These are phyloP conservation scores for Verbena officinalis DNA, from an alignment of 257 asterid genomes.

Conservation along the genomic window DNA sequence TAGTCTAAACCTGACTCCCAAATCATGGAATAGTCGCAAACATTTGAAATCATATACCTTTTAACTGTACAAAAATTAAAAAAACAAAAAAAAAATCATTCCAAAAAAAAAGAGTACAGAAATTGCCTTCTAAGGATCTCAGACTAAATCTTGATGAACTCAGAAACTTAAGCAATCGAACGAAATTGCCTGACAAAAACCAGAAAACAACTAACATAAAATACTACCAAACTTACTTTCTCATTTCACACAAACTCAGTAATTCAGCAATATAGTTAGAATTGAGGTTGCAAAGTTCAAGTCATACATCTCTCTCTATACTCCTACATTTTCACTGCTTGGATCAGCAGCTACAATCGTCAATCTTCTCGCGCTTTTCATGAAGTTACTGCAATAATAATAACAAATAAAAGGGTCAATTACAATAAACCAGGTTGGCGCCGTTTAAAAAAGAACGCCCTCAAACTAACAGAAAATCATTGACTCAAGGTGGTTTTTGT, in stretches of 20 bases:
- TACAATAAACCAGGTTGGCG: background rate
- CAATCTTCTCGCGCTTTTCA: conserved; percentile 59
- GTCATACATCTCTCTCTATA: conserved; percentile 32
- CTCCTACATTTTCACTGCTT: conserved; percentile 55
- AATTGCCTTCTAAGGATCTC: conserved; percentile 14
- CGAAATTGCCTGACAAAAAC: conserved; percentile 16
- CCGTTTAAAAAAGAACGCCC: background rate
- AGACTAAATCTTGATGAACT: background rate
- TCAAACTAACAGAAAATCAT: too few species aligned
- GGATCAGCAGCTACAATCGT: conserved; percentile 59
- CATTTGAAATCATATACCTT: conserved; percentile 9
- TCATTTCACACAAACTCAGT: background rate
- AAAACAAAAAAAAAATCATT: background rate
- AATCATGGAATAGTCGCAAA: background rate
- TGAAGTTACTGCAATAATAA: conserved; percentile 63
- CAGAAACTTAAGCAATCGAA: conserved; percentile 9
- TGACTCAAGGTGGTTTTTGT: too few species aligned
- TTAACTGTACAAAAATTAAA: conserved; percentile 21
- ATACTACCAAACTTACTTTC: conserved; percentile 19
- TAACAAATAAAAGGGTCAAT: background rate
- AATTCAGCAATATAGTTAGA: conserved; percentile 35
- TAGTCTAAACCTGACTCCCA: too few species aligned
- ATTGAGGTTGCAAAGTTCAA: background rate
- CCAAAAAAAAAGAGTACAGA: background rate
- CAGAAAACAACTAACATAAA: conserved; percentile 10